phyloP scores from a whole-genome alignment of 2,329 filamentous ascomycete genomes.

The Aspergillus ustus region DNA sequence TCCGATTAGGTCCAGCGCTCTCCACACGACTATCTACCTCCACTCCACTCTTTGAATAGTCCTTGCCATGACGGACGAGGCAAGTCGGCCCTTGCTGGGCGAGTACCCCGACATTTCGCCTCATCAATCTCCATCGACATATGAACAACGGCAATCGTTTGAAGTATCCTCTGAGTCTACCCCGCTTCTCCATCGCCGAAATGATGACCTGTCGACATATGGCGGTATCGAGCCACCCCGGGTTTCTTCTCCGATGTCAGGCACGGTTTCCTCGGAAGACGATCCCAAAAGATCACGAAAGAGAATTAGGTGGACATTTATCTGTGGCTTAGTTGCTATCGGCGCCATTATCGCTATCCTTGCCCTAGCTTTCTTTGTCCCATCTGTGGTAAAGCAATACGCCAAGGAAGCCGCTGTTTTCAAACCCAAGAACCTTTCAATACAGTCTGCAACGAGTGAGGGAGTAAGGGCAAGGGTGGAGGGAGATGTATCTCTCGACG shows the following conservation, averaged over 20 bases:
- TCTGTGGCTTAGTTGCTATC: constrained; percentile 67
- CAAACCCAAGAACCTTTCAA: constrained; percentile 79
- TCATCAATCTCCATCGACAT: constrained; percentile 23
- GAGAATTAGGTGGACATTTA: constrained; percentile 72
- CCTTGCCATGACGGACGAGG: constrained; percentile 41
- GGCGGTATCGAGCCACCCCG: constrained; percentile 33
- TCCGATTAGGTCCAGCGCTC: constrained; percentile 12
- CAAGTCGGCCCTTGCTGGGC: constrained; percentile 35
- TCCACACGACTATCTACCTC: constrained; percentile 14
- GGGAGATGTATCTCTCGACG: constrained; percentile 81
- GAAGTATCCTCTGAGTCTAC: constrained; percentile 48
- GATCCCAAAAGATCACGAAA: constrained; percentile 26
- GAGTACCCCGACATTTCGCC: constrained; percentile 28
- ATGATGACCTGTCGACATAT: constrained; percentile 38
- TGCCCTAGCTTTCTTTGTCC: constrained; percentile 77
- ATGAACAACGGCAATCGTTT: constrained; percentile 32
- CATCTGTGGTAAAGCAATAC: constrained; percentile 81
- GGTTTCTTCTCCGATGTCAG: constrained; percentile 30
- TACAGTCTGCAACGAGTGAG: constrained; percentile 79
- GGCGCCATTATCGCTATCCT: constrained; percentile 70
- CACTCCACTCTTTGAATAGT: constrained; percentile 5
- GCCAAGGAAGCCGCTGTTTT: constrained; percentile 81
- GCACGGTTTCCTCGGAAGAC: constrained; percentile 22
- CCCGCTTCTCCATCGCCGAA: constrained; percentile 44
- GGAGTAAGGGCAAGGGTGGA: constrained; percentile 81